Conservation (phyloP, 305 asterid species). For the Lippia alba region DNA sequence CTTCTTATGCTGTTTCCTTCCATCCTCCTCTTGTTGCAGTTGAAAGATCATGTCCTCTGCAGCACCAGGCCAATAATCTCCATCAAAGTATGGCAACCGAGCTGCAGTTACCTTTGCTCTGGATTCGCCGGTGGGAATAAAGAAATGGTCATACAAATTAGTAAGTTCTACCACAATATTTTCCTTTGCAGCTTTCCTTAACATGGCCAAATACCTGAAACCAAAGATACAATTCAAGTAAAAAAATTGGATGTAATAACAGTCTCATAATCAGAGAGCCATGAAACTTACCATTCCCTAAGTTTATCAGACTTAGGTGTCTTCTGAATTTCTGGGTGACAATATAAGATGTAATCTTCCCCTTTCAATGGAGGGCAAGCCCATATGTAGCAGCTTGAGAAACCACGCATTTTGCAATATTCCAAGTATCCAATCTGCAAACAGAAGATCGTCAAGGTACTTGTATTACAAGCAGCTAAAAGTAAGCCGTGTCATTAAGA, state of each 20-base stretch:
- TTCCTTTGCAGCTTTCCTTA: slow-evolving; percentile 90
- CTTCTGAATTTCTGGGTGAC: slow-evolving; percentile 99
- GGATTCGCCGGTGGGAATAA: slow-evolving; percentile 78
- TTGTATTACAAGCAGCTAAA: slow-evolving; percentile 13
- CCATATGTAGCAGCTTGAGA: slow-evolving; percentile 98
- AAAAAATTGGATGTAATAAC: slow-evolving; percentile 23
- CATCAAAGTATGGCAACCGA: slow-evolving; percentile 96
- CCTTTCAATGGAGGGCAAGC: slow-evolving; percentile 99
- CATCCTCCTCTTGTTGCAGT: slow-evolving; percentile 96
- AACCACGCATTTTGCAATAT: slow-evolving; percentile 93
- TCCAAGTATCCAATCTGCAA: slow-evolving; percentile 97
- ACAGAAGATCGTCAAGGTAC: slow-evolving; percentile 29
- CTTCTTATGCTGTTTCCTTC: slow-evolving; percentile 80
- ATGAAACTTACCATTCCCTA: slow-evolving; percentile 82
- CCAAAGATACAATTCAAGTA: slow-evolving; percentile 35
- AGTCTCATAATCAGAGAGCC: slow-evolving; percentile 20
- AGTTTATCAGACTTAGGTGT: slow-evolving; percentile 99
- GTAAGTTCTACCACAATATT: slow-evolving; percentile 86
- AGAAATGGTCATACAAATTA: slow-evolving; percentile 93
- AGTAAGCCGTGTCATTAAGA: slow-evolving; percentile 25
- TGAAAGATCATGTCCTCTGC: slow-evolving; percentile 95
- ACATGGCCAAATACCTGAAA: slow-evolving; percentile 95
- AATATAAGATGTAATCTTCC: slow-evolving; percentile 96
- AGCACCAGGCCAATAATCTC: slow-evolving; percentile 99
- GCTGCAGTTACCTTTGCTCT: slow-evolving; percentile 96